A percentile compares a stretch with the other conserved stretches of the same genome.
Evolutionary conservation across 805 yeast genomes (phyloP).

Genomic region (Ogataea dorogensis): DNA sequence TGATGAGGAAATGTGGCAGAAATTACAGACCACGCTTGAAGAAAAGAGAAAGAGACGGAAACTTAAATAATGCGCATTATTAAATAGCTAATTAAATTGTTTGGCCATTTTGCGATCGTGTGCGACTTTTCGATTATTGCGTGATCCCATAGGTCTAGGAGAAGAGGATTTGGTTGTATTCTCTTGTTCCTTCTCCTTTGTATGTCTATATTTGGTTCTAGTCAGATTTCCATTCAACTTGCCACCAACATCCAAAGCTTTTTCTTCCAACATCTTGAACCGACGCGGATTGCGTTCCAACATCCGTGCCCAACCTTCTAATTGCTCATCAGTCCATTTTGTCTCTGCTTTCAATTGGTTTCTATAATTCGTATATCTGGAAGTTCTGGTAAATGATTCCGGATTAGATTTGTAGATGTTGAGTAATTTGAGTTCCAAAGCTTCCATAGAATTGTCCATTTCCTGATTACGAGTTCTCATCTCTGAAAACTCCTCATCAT

Average conservation of each 20-base stretch:
- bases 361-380: slow-evolving; percentile 49
- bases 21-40: slow-evolving; percentile 23
- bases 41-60: slow-evolving; percentile 33
- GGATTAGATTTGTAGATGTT: slow-evolving; percentile 51
- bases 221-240: slow-evolving; percentile 23
- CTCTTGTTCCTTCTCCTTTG: slow-evolving; percentile 3
- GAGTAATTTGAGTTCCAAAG: slow-evolving; percentile 57
- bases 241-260: slow-evolving; percentile 46
- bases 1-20: slow-evolving; percentile 36
- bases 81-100: slow-evolving; percentile 12
- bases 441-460: slow-evolving; percentile 35
- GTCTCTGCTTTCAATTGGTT: slow-evolving; percentile 49
- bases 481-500: slow-evolving; percentile 21
- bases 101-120: slow-evolving; percentile 53
- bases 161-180: slow-evolving; percentile 22
- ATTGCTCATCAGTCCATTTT: slow-evolving; percentile 83
- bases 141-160: slow-evolving; percentile 34
- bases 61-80: slow-evolving; percentile 11
- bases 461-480: slow-evolving; percentile 14
- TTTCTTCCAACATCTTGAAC: slow-evolving; percentile 61
- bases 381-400: slow-evolving; percentile 43
- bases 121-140: slow-evolving; percentile 63
- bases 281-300: slow-evolving; percentile 62
- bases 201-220: slow-evolving; percentile 11
- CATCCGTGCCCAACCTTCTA: slow-evolving; percentile 92